Evolutionary conservation across 176 grass and related monocot genomes (phyloP), one percentile per base, ranked within the genome.

Genomic region (Hsuehochloa calcarea): DNA sequence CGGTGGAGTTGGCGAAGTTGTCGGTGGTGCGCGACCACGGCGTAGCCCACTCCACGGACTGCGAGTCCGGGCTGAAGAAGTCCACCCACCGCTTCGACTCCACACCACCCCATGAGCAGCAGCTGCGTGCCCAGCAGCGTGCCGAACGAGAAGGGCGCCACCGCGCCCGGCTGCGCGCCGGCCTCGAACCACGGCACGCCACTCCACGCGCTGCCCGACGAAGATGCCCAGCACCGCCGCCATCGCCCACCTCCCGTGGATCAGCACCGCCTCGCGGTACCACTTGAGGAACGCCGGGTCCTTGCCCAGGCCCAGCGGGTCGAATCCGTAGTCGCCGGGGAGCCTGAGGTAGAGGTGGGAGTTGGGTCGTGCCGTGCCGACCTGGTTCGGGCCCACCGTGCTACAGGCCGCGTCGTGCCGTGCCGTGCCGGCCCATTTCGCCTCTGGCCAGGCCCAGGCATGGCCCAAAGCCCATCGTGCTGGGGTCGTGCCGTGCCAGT

Each of bases 41-140:
- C 6, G 93, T 99, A 63, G 93, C 96, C 96, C 96, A 99, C 85
- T 92, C 91, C 4, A 96, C 84, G 37, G 93, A 51, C 85, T 99
- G 96, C 27, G 96, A 99, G 79, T 99, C 93, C 51, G 88, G 96
- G 85, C 94, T 96, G 96, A 99, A 99, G 93, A 98, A 98, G 89
- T 98, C 96, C 10, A 96, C 96, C 96, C 96, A 98, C 23, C 96
- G 90, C 91, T 98, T 98, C 1, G 96, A 92, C 78, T 98, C 96
- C 5, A 98, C 96, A n/a, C 96, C 96, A 96, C 7, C 96, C 96
- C 96, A 98, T 98, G 40, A 98, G 96, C 80, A 98, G 67, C 77
- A 98, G 89, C 85, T 96, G 93, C 47, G 93, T 99, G 68, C 93
- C 96, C 1, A 99, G 89, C 20, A 99, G 96, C 20, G 93, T 72